phyloP scores from a whole-genome alignment of 2,329 filamentous ascomycete genomes.

The Aspergillus unguis region DNA sequence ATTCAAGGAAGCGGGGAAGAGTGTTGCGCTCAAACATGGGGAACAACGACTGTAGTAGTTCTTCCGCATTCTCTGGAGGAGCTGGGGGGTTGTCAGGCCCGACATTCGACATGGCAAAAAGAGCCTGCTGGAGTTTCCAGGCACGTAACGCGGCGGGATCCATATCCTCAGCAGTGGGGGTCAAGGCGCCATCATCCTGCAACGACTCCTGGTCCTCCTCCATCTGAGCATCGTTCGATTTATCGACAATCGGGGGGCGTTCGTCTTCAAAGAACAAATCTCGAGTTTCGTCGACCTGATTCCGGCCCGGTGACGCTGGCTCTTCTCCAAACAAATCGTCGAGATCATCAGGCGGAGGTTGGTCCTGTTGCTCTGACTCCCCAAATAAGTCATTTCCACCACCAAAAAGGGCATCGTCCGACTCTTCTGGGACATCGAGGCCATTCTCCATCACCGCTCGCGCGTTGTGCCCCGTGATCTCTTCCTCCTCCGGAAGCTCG shows the following conservation, averaged over 20 bases:
- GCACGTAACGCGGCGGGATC: conserved; percentile 41
- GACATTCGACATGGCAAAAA: conserved; percentile 46
- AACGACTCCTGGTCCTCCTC: conserved; percentile 26
- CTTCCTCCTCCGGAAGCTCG: conserved; percentile 69
- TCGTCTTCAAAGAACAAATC: conserved; percentile 34
- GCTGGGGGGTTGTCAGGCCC: conserved; percentile 62
- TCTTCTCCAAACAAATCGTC: conserved; percentile 50
- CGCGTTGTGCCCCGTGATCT: conserved; percentile 15
- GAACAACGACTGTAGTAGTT: conserved; percentile 74
- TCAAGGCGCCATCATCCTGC: conserved; percentile 27
- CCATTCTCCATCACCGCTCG: conserved; percentile 39
- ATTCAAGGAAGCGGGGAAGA: conserved; percentile 73
- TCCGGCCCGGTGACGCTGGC: conserved; percentile 33
- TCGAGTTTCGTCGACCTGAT: conserved; percentile 29
- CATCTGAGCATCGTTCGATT: conserved; percentile 20
- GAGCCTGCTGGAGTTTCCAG: conserved; percentile 46
- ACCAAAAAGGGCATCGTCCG: conserved; percentile 25
- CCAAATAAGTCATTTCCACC: conserved; percentile 42
- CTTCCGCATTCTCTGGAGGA: conserved; percentile 68
- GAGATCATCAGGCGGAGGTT: conserved; percentile 38
- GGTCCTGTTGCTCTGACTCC: conserved; percentile 20
- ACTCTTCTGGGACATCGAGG: conserved; percentile 55
- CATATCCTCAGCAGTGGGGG: conserved; percentile 37
- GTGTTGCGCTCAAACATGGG: conserved; percentile 74
- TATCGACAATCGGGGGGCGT: conserved; percentile 12